A percentile compares a stretch with the other conserved stretches of the same genome.
These are phyloP conservation scores for Pichia cephalocereana DNA, from an alignment of 805 yeast genomes.

Conservation along the genomic window DNA sequence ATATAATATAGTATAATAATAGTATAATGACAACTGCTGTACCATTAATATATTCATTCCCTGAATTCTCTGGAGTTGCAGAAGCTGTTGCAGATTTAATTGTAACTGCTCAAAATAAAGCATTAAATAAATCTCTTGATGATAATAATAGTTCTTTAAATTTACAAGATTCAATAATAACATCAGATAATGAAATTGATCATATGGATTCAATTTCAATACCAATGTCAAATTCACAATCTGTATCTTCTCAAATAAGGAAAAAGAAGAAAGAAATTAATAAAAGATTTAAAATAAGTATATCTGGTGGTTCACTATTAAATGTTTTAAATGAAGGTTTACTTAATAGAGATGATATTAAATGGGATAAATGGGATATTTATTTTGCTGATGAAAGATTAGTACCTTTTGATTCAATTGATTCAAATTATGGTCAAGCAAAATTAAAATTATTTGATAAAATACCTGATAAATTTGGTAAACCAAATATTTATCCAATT, in stretches of 20 bases:
- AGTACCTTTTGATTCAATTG: constrained; percentile 75
- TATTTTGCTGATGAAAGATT: constrained; percentile 95
- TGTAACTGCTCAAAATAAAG: constrained; percentile 74
- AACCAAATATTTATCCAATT: constrained; percentile 76
- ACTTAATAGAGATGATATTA: constrained; percentile 55
- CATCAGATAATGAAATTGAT: neutral
- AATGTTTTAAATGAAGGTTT: constrained; percentile 83
- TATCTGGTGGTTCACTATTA: constrained; percentile 88
- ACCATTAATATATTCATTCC: constrained; percentile 88
- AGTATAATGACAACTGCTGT: constrained; percentile 80
- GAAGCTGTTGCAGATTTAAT: constrained; percentile 96
- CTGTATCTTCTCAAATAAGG: constrained; percentile 23
- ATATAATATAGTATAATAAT: no score
- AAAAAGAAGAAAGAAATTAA: constrained; percentile 48
- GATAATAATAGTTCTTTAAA: neutral
- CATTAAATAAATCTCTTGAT: constrained; percentile 27
- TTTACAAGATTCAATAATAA: neutral
- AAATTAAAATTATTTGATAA: constrained; percentile 73
- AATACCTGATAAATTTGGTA: constrained; percentile 38
- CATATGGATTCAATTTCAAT: neutral
- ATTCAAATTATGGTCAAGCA: constrained; percentile 86
- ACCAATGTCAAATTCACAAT: constrained; percentile 6
- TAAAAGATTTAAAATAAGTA: constrained; percentile 77
- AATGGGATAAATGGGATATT: constrained; percentile 92
- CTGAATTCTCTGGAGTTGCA: constrained; percentile 83